Base-by-base conservation (phyloP, 2,329 filamentous ascomycete genomes). In the Apiospora kogelbergensis region DNA sequence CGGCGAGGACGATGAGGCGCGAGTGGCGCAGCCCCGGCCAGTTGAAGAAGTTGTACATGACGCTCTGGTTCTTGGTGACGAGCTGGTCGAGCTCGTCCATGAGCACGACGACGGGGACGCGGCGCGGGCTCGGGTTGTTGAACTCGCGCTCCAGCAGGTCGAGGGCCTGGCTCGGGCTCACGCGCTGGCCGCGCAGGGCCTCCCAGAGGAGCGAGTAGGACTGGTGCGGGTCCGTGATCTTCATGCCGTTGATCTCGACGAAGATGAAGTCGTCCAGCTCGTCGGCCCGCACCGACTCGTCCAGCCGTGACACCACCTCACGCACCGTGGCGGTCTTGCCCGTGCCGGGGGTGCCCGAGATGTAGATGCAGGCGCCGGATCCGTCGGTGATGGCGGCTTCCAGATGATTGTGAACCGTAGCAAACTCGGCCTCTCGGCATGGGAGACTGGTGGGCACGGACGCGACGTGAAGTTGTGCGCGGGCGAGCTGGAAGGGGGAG, bases 21-120 rank as follows among this genome's bases (percentile, higher is more conserved):
- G 94, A 97, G 80, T 99, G 95, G 65, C 93, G 89, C 67, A 98
- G 85, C 13, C 93, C 93, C 4, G 96, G 96, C 96, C 96, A 99
- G 78, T 99, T 99, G 87, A 99, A 99, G 81, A 99, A 99, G 80
- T 99, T 99, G 83, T 99, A 99, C 96, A 99, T 99, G 81, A 99
- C 96, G n/a, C 93, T 95, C 80, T 99, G 97, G 76, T 97, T 98
- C 77, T 95, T 96, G 15, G 96, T 99, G 6, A 99, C 97, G 9
- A 99, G 88, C 81, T 99, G 96, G 78, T 99, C 96, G 64, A 99
- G 86, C 81, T 99, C 96, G 76, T 99, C 96, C 96, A 99, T 99
- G 66, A 99, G 83, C 2, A 99, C 96, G 17, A 99, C 96, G 77
- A 95, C 98, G 1, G 97, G 96, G 6, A 97, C 94, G 70, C 96